Base-by-base conservation (phyloP, 1,139 yeast species). In the Geotrichum fermentans region DNA sequence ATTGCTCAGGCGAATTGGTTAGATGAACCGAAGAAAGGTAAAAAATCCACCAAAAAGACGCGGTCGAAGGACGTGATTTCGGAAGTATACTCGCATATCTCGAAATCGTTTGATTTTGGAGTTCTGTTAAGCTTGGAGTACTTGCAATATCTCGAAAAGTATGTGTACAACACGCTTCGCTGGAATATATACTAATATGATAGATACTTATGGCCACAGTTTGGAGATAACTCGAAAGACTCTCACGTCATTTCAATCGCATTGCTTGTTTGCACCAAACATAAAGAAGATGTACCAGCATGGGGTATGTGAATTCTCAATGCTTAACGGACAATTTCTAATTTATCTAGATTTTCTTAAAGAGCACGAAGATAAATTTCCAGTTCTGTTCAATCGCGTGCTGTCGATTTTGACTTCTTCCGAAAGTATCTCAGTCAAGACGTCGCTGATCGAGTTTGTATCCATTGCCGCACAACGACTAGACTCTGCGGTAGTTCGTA, bases 241-340 rank as follows among this genome's bases (percentile, higher is more conserved):
- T 67, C 62, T 21, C 79, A 76, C 55, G 62, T 74, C 3, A 68
- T 70, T 45, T 60, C 72, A 45, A 60, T 74, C 13, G 64, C 68
- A 10, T 51, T 58, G 17, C 43, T 59, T 14, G 51, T 49, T 3
- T 24, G 41, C 11, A 52, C 45, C n/a, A 55, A 51, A 45, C 56
- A 47, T 28, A 57, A 57, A n/a, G 52, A 52, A 2, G 33, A 43
- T 6, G 40, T 18, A 14, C 39, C 52, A 7, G 50, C 50, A 11
- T 55, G 58, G 54, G 52, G 55, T 45, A 51, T 50, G 41, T 37
- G 11, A 10, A 28, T 14, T 17, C 28, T 20, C 16, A 16, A 30
- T 22, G 40, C 33, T 40, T 39, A 32, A 26, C 21, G 13, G 30
- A 44, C 20, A 24, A 16, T 13, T 38, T 18, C 42, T 24, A 26